Base-by-base conservation (phyloP, 306 rosid species). In the Astragalus glycyphyllos region DNA sequence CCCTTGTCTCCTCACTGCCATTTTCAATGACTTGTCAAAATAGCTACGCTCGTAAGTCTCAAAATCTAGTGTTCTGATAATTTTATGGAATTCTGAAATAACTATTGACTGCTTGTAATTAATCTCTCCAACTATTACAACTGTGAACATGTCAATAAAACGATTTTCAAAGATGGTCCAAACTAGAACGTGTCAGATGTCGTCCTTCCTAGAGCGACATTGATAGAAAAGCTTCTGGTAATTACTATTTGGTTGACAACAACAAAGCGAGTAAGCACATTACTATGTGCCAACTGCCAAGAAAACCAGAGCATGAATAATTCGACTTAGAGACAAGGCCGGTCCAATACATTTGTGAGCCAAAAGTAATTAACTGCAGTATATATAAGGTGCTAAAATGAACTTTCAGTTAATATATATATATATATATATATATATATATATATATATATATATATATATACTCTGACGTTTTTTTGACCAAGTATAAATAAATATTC, bases 1-100 rank as follows among this genome's bases (percentile, higher is more conserved):
- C 49, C 8, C 2, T 15, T 65, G 72, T 58, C n/a, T 47, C 13
- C 49, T 65, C 34, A 17, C 37, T 42, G 7, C 78, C 48, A 56
- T 44, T 45, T 37, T 55, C 71, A 55, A 8, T 35, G 68, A 58
- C 41, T 4, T 48, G 68, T 16, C 41, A 15, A 17, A 69, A 42
- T 44, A 44, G 42, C 35, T 26, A 11, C 35, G 40, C 48, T n/a
- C 41, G 4, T 1, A 4, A 12, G 40, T 50, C 54, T 23, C 60
- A 7, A 31, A 76, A 61, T 63, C n/a, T 32, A 23, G 20, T 60
- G 20, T 44, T 46, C 53, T 14, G 17, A 51, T 65, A 10, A 11
- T 8, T 2, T 6, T 50, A 50, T 8, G 4, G 13, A 20, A 10
- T 45, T 60, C 51, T 32, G 11, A 45, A 68, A 58, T 6, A 42